Evolutionary conservation across 2,329 filamentous ascomycete species (phyloP), one percentile per base, ranked within the genome.

Genomic region (Zasmidium angulare): DNA sequence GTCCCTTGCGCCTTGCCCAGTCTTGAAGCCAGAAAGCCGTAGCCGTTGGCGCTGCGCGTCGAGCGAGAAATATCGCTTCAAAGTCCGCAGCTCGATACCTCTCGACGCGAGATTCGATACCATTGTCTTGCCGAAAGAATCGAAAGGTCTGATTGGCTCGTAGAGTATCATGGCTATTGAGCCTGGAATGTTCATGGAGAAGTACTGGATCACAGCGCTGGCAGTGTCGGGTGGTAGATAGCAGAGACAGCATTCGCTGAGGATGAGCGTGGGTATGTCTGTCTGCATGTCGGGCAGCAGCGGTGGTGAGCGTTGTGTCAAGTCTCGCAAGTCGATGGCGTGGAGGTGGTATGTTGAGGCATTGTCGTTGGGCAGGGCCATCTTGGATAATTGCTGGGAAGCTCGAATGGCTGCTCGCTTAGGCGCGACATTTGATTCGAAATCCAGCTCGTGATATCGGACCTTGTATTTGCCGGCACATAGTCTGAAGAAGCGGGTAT

Each of bases 181-280:
- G 67, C 63, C 86, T 46, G 59, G 53, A 17, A 71, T 48, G 51
- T 66, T 63, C 62, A 68, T 68, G 56, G 72, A 77, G 19, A 75
- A 51, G 71, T 74, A 71, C n/a, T 77, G 66, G 24, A 77, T 68
- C 24, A 76, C 72, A 61, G 68, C 66, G 40, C 82, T 79, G 0
- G 92, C 88, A 53, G 87, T 82, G 0, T 81, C 69, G 0, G 87
- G 82, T 9, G 87, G 82, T 1, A 99, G 83, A 71, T 99, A 99
- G 73, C 95, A 91, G 29, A 99, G 83, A 72, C 95, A 99, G 81
- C 95, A 98, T 75, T 99, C 95, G 0, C 93, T 98, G 6, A 99
- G 82, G 22, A 99, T 76, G 9, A 99, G 78, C 0, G 95, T 99
- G 0, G 95, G 91, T 0, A 90, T 68, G 22, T 71, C 84, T 68